Base-by-base conservation (phyloP, 108 stramenopile genomes). In the Parmales sp. region DNA sequence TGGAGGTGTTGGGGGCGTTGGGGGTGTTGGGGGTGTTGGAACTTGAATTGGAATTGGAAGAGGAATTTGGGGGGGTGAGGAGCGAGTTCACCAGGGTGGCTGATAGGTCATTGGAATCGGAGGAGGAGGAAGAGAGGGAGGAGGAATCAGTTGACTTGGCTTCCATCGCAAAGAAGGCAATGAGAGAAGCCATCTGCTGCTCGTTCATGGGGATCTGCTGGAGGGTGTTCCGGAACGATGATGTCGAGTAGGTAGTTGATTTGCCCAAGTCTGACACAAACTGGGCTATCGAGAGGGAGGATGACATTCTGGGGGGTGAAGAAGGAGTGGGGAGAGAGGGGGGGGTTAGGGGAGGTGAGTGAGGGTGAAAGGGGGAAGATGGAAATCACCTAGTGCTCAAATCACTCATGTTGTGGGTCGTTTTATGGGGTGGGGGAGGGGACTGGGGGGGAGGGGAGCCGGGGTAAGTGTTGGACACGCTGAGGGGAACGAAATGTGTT, bases 191-290 rank as follows among this genome's bases (percentile, higher is more conserved):
- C 49, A 92, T 72, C 9, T 77, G 73, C 45, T 77, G 76, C 75
- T 93, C 95, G 38, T 86, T 82, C 39, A 89, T 34, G 45, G 71
- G 68, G 16, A 82, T 73, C 41, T 82, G 71, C 28, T 81, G 78
- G 51, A 96, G 68, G 1, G 90, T 83, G 28, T 90, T 90, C 8
- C 92, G 87, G 39, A 96, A 77, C 20, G 83, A 78, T 9, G 69
- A 67, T 34, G 76, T 73, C 64, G 67, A 73, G 31, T 79, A 78
- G 16, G 93, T 92, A 70, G 87, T 89, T 13, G 89, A 77, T 37
- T 89, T 91, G 22, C 93, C 93, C 18, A 93, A 72, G 39, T 94
- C 95, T 16, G 78, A 65, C 38, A 96, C 78, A 45, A 93, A 76
- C 45, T 86, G 82, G 37, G 90, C 67, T 51, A 76, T 37, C 38